Evolutionary conservation across 352 stramenopile species (phyloP).

Genomic region (Phytophthora kernoviae): DNA sequence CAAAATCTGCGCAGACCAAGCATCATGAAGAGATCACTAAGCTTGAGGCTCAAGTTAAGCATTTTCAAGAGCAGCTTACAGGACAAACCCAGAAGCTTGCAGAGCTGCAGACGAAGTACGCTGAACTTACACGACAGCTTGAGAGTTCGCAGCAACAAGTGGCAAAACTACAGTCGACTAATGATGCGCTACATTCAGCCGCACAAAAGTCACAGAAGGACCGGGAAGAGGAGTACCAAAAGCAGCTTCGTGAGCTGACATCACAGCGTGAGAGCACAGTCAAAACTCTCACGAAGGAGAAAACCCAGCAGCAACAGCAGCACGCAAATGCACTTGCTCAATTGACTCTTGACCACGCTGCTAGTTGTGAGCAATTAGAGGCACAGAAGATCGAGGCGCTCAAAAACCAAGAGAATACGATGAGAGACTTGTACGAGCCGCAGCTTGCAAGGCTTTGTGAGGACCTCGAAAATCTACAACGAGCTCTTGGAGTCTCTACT

Average conservation of each 20-base stretch:
- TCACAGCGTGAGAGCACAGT: slow-evolving; percentile 29
- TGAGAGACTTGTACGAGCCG: slow-evolving; percentile 31
- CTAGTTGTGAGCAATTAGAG: slow-evolving; percentile 20
- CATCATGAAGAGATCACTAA: slow-evolving; percentile 15
- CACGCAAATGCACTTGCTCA: slow-evolving; percentile 18
- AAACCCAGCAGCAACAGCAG: slow-evolving; percentile 24
- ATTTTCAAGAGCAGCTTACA: slow-evolving; percentile 24
- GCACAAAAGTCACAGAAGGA: slow-evolving; percentile 46
- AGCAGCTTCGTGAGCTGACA: slow-evolving; percentile 41
- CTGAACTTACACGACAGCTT: slow-evolving; percentile 14
- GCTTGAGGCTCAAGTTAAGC: slow-evolving; percentile 21
- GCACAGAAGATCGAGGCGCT: slow-evolving; percentile 23
- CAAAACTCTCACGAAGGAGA: slow-evolving; percentile 24
- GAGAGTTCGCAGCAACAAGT: slow-evolving; percentile 37
- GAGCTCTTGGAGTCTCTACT: slow-evolving; percentile 7
- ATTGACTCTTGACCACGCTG: slow-evolving; percentile 22
- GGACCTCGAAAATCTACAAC: slow-evolving; percentile 21
- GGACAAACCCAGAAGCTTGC: slow-evolving; percentile 12
- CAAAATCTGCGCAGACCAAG: slow-evolving; percentile 19
- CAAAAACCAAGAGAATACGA: slow-evolving; percentile 15
- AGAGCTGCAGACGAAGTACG: slow-evolving; percentile 29
- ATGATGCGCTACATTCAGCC: slow-evolving; percentile 35
- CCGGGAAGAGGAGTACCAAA: slow-evolving; percentile 43
- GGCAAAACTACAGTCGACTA: slow-evolving; percentile 24
- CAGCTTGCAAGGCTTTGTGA: slow-evolving; percentile 26